Evolutionary conservation across 768 basidiomycete genomes (phyloP), one percentile per base, ranked within the genome.

Genomic region (Chalciporus piperatus): DNA sequence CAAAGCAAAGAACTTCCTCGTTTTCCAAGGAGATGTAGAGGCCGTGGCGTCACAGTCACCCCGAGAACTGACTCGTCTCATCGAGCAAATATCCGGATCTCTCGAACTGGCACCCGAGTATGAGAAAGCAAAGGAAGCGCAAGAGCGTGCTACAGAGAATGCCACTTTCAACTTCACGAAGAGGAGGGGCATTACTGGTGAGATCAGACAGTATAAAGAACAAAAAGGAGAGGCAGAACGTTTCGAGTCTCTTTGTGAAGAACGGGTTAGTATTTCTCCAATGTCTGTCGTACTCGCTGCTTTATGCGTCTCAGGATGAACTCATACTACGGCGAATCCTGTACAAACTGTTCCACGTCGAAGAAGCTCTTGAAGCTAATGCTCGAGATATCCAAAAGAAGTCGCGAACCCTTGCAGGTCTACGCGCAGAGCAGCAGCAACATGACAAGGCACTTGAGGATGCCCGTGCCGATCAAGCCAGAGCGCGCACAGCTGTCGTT

Each of bases 21-120:
- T 98, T 11, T 98, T 99, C 74, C 97, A 99, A 65, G 97, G 97
- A 46, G 97, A 98, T 65, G 97, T 99, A 28, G 97, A 99, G 71
- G 92, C 93, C 2, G 92, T 99, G 30, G 97, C 97, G 1, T 90
- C 91, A 3, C 97, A 99, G 60, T 93, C 90, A 1, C 83, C 97
- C 14, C 85, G 85, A 52, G 94, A 96, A 59, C 82, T 98, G 19
- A 80, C 95, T 1, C 82, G 83, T 16, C 84, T 98, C 28, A 89
- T 99, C 41, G 97, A 99, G 59, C 93, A 98, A 66, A 98, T 98
- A 55, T 89, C 87, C 52, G 96, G 96, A 1, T 97, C 93, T 0
- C 76, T 96, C 19, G 97, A 98, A 63, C 82, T 97, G 11, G 84
- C 91, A 2, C 71, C 74, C 0, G 92, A 92, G 53, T 99, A 98